Base-by-base conservation (phyloP, 1,284 basidiomycete genomes). In the Waitea zeae region DNA sequence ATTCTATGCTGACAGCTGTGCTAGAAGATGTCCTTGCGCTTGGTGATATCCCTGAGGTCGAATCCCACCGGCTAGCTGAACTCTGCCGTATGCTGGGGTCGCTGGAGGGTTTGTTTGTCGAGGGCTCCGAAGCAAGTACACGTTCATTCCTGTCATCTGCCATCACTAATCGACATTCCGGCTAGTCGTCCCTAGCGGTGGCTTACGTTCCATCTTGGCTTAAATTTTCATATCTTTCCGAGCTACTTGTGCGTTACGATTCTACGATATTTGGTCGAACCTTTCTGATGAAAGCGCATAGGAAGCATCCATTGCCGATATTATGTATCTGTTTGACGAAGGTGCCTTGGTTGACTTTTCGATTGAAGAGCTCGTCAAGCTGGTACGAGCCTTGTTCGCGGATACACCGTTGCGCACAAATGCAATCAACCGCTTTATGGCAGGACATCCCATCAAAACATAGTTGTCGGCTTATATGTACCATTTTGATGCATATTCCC, bases 261-360 rank as follows among this genome's bases (percentile, higher is more conserved):
- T 38, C 36, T n/a, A n/a, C n/a, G n/a, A n/a, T n/a, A n/a, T n/a
- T n/a, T n/a, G n/a, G n/a, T n/a, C n/a, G n/a, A n/a, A n/a, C n/a
- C n/a, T n/a, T n/a, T n/a, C n/a, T n/a, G n/a, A n/a, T n/a, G n/a
- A n/a, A 6, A 27, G 24, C 31, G 31, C 49, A 34, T 42, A 87
- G 86, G 83, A 88, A 53, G 89, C 87, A 1, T 87, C 83, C n/a
- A 73, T 96, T 49, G 83, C 75, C 20, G 93, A 98, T 53, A 81
- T 98, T 36, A 79, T 81, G 19, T 95, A 92, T 53, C 67, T 98
- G 12, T 88, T 92, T 49, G 86, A 93, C 44, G 78, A 84, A 42
- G 87, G 89, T 2, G 81, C 87, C 3, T 58, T 98, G 41, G 74
- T 93, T 20, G 93, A 98, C 54, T 98, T 93, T 51, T 70, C 78